Evolutionary conservation across 2,329 filamentous ascomycete genomes (phyloP).

Genomic region (Sphaceloma murrayae): DNA sequence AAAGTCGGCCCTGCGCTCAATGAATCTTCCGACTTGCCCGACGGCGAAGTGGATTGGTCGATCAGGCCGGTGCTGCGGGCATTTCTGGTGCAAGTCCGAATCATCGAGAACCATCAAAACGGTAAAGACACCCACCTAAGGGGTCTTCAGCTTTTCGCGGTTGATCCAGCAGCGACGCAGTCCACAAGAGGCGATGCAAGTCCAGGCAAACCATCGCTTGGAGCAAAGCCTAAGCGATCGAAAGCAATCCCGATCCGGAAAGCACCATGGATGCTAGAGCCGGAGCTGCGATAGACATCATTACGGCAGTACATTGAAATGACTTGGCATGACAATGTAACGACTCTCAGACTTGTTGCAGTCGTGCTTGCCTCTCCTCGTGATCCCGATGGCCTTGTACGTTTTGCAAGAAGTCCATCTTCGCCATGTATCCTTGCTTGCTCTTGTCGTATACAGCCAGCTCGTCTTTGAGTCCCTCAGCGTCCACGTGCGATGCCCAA

Average conservation of each 20-base stretch:
- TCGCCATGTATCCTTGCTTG: slow-evolving; percentile 51
- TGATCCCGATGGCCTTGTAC: slow-evolving; percentile 49
- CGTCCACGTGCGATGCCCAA: slow-evolving; percentile 55
- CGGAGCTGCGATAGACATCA: slow-evolving; percentile 28
- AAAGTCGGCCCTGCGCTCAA: slow-evolving; percentile 47
- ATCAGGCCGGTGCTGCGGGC: slow-evolving; percentile 66
- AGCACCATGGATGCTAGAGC: slow-evolving; percentile 30
- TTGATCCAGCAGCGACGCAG: slow-evolving; percentile 29
- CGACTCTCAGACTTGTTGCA: slow-evolving; percentile 29
- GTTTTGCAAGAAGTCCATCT: slow-evolving; percentile 53
- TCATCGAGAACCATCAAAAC: slow-evolving; percentile 96
- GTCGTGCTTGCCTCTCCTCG: slow-evolving; percentile 44
- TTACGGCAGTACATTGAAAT: too few relatives aligned
- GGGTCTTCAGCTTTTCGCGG: slow-evolving; percentile 74
- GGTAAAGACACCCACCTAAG: slow-evolving; percentile 98
- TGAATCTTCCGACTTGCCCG: slow-evolving; percentile 24
- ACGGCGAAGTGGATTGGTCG: slow-evolving; percentile 37
- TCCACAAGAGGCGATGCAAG: slow-evolving; percentile 2
- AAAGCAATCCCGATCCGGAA: slow-evolving; percentile 26
- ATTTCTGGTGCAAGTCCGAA: slow-evolving; percentile 80
- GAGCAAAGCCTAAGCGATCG: slow-evolving; percentile 17
- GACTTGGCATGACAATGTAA: too few relatives aligned
- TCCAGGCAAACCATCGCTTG: slow-evolving; percentile 15
- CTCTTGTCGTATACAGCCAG: slow-evolving; percentile 52
- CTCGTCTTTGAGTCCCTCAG: slow-evolving; percentile 52